phyloP scores from a whole-genome alignment of 352 stramenopile species.

The Halophytophthora batemanensis region DNA sequence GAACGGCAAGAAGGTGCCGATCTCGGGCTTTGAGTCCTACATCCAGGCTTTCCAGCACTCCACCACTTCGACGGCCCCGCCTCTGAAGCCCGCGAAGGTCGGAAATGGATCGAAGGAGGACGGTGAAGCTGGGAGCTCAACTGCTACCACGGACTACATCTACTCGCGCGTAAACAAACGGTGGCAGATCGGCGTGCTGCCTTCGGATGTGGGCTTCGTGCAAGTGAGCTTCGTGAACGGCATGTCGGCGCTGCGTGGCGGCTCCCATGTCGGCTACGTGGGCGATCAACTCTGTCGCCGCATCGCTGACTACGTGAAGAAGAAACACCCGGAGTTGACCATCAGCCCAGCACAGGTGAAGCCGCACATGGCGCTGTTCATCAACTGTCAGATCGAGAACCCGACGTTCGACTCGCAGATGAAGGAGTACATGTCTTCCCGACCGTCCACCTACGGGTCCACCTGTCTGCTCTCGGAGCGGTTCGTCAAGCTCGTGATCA shows the following conservation, averaged over 20 bases:
- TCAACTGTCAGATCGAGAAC: slow-evolving; percentile 99
- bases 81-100: slow-evolving; percentile 1
- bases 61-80: slow-evolving; percentile 28
- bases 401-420: slow-evolving; percentile 99
- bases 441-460: slow-evolving; percentile 82
- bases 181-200: slow-evolving; percentile 95
- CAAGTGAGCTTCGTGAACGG: slow-evolving; percentile 99
- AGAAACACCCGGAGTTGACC: slow-evolving; percentile 93
- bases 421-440: slow-evolving; percentile 98
- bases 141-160: slow-evolving; percentile 86
- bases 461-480: slow-evolving; percentile 91
- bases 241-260: slow-evolving; percentile 97
- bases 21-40: slow-evolving; percentile 97
- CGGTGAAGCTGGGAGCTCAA: slow-evolving; percentile 57
- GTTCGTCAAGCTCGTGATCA: slow-evolving; percentile 93
- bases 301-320: slow-evolving; percentile 94
- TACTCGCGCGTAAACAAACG: slow-evolving; percentile 93
- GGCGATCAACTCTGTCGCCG: slow-evolving; percentile 75
- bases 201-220: slow-evolving; percentile 90
- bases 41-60: slow-evolving; percentile 85
- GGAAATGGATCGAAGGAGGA: slow-evolving; percentile 6
- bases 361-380: slow-evolving; percentile 97
- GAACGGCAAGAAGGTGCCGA: slow-evolving; percentile 82
- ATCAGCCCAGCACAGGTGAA: slow-evolving; percentile 95
- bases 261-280: slow-evolving; percentile 93